Evolutionary conservation across 2,329 filamentous ascomycete species (phyloP), one percentile per base, ranked within the genome.

Genomic region (Aspergillus pseudoterreus): DNA sequence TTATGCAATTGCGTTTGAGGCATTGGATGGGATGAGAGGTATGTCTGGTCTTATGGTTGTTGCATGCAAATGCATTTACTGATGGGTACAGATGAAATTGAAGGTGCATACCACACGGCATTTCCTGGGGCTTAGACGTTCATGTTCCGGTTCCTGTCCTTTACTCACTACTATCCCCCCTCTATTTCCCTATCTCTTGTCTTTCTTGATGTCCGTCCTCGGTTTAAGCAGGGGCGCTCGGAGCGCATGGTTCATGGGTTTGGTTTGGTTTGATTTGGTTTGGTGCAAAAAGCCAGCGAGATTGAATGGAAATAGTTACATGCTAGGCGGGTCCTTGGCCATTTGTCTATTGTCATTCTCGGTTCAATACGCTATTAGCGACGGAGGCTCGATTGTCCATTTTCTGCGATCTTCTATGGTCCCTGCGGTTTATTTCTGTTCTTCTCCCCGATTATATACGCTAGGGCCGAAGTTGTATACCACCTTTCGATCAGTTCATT

Each of bases 11-110:
- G 71, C 70, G 48, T 75, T 73, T 55, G 72, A 75, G 57, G 72
- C 72, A 11, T 59, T 74, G 52, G 67, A 69, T 58, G 72, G 72
- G 30, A 75, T 75, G 72, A 70, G 69, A 71, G 72, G 72, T 74
- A 48, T 55, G 59, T 12, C 12, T 14, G 57, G 4, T 39, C 49
- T 21, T 46, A 10, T 15, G 3, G 6, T 19, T 27, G 24, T 36
- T 9, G 3, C 21, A 30, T 21, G 6, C 22, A 38, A 11, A 19
- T 8, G 2, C 22, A 22, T 22, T 22, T 24, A 36, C 55, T 60
- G 35, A 61, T 49, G 4, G 30, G 4, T 39, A 32, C 53, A 74
- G 72, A 74, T 55, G 71, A 73, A 61, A 73, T 74, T 43, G 67
- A 71, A 60, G 68, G 70, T 50, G 72, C 72, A 63, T 73, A 69